A percentile compares a stretch with the other conserved stretches of the same genome.
Evolutionary conservation across 192 early-diverging fungal genomes (phyloP).

Genomic region (Phycomyces nitens): DNA sequence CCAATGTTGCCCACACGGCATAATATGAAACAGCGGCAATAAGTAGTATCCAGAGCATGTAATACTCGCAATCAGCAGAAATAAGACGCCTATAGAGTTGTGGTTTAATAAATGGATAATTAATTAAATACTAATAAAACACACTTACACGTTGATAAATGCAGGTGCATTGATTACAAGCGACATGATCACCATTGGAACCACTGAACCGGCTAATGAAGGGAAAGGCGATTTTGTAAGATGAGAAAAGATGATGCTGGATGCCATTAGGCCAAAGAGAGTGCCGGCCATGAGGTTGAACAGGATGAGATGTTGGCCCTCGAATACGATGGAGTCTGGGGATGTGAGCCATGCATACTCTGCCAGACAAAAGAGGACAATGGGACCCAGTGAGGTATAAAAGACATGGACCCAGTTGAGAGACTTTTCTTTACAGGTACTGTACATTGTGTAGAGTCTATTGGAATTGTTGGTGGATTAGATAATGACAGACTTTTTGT

Average conservation of each 20-base stretch:
- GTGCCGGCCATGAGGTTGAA: conserved; percentile 69
- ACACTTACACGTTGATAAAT: conserved; percentile 41
- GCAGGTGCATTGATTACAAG: conserved; percentile 56
- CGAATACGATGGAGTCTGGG: conserved; percentile 61
- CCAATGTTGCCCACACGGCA: conserved; percentile 57
- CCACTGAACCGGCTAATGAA: conserved; percentile 67
- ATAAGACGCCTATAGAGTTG: background rate
- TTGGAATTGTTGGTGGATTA: conserved; percentile 18
- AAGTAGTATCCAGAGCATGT: background rate
- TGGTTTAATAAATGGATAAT: no score
- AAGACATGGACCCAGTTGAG: conserved; percentile 49
- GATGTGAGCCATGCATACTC: conserved; percentile 68
- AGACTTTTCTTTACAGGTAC: conserved; percentile 46
- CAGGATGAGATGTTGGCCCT: conserved; percentile 65
- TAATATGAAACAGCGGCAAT: background rate
- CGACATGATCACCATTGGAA: conserved; percentile 67
- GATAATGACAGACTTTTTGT: conserved; percentile 1
- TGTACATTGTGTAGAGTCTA: conserved; percentile 46
- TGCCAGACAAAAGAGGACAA: conserved; percentile 52
- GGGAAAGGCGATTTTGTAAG: conserved; percentile 83
- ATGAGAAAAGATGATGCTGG: conserved; percentile 88
- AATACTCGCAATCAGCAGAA: background rate
- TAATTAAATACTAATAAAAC: no score
- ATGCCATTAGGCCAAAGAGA: conserved; percentile 84
- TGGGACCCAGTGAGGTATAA: conserved; percentile 54